phyloP scores from a whole-genome alignment of 2,329 filamentous ascomycete genomes.

The Talaromyces sp. region DNA sequence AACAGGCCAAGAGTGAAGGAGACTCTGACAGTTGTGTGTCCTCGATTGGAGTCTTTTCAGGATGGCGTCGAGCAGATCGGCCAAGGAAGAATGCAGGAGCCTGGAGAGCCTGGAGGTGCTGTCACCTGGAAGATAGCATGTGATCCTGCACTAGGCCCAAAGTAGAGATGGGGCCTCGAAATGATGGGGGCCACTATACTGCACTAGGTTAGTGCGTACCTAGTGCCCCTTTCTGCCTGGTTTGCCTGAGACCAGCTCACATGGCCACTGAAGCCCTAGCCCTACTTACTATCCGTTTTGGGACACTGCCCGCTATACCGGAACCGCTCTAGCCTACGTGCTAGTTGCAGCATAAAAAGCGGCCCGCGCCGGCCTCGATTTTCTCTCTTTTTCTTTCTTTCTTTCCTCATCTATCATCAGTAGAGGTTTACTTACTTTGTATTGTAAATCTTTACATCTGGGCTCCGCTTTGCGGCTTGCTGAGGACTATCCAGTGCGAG shows the following conservation, averaged over 20 bases:
- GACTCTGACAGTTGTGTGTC: neutral
- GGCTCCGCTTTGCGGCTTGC: conserved; percentile 44
- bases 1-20: neutral
- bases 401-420: conserved; percentile 43
- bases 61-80: neutral
- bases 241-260: neutral
- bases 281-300: conserved; percentile 10
- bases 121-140: neutral
- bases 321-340: conserved; percentile 13
- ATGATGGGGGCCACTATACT: neutral
- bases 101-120: neutral
- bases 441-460: conserved; percentile 39
- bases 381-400: conserved; percentile 23
- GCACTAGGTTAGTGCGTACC: neutral
- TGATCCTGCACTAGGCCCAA: conserved; percentile 1
- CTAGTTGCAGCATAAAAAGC: conserved; percentile 24
- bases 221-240: neutral
- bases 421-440: conserved; percentile 45
- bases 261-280: conserved; percentile 12
- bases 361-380: conserved; percentile 5
- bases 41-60: neutral
- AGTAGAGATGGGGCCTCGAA: neutral
- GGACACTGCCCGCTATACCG: neutral
- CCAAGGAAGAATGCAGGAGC: neutral
- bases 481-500: conserved; percentile 43